phyloP scores from a whole-genome alignment of 2,329 filamentous ascomycete genomes.

The Orbilia javanica region DNA sequence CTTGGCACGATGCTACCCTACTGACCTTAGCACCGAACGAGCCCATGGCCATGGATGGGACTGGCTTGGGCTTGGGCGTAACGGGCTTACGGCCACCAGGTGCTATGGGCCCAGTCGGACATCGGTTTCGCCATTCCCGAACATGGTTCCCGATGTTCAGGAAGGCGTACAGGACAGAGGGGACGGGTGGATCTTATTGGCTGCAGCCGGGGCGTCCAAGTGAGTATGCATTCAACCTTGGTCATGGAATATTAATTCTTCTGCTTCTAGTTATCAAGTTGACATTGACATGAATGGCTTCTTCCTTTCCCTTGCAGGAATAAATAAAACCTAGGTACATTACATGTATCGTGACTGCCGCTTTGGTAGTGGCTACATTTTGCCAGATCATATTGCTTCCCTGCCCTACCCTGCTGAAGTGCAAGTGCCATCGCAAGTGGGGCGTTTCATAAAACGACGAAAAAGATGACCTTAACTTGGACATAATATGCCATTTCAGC shows the following conservation, averaged over 20 bases:
- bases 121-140: constrained; percentile 51
- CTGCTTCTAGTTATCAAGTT: too few relatives aligned
- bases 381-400: constrained; percentile 12
- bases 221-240: constrained; percentile 5
- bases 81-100: constrained; percentile 16
- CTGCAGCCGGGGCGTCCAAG: background rate
- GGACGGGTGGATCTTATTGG: background rate
- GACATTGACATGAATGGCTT: too few relatives aligned
- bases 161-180: background rate
- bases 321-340: background rate
- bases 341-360: constrained; percentile 4
- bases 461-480: constrained; percentile 25
- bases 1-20: constrained; percentile 30
- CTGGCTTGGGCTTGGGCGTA: background rate
- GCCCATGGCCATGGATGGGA: constrained; percentile 16
- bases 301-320: background rate
- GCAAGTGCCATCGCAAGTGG: constrained; percentile 22
- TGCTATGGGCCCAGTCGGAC: constrained; percentile 20
- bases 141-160: constrained; percentile 34
- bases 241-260: too few relatives aligned
- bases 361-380: constrained; percentile 21
- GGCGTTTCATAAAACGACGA: constrained; percentile 49
- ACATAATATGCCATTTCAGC: constrained; percentile 32
- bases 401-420: background rate
- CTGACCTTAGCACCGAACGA: constrained; percentile 19